A percentile compares a stretch with the other conserved stretches of the same genome.
Conservation (phyloP, 768 basidiomycete species). For the Termitomyces bulborhizus region DNA sequence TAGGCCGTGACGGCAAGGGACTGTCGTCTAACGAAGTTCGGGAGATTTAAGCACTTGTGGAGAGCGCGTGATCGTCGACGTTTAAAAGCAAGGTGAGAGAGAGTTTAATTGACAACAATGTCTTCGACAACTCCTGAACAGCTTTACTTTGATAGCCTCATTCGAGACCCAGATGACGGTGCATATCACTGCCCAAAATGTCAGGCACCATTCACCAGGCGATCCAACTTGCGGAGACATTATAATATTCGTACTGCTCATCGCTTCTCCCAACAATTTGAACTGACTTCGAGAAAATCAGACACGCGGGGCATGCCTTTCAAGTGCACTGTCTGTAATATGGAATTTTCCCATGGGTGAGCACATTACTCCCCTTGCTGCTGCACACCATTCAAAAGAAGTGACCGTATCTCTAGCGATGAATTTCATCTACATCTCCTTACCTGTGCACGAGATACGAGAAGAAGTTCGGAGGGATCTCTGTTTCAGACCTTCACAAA, state of each 20-base stretch:
- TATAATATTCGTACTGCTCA: neutral
- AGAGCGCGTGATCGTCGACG: neutral
- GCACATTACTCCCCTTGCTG: too few species aligned
- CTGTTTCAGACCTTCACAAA: neutral
- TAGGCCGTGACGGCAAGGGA: neutral
- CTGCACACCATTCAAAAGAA: neutral
- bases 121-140: neutral
- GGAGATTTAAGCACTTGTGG: neutral
- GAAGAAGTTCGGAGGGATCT: neutral
- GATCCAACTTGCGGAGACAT: neutral
- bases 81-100: neutral
- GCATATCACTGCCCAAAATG: slow-evolving; percentile 1
- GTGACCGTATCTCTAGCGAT: neutral
- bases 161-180: neutral
- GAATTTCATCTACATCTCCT: neutral
- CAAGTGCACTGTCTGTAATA: neutral
- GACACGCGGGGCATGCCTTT: neutral
- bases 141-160: neutral
- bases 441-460: neutral
- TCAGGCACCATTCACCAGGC: neutral
- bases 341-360: neutral
- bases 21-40: neutral
- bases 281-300: neutral
- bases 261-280: neutral
- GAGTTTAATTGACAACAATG: neutral